These are phyloP conservation scores for Peniophora sp. DNA, from an alignment of 1,284 basidiomycete species.

Conservation along the genomic window DNA sequence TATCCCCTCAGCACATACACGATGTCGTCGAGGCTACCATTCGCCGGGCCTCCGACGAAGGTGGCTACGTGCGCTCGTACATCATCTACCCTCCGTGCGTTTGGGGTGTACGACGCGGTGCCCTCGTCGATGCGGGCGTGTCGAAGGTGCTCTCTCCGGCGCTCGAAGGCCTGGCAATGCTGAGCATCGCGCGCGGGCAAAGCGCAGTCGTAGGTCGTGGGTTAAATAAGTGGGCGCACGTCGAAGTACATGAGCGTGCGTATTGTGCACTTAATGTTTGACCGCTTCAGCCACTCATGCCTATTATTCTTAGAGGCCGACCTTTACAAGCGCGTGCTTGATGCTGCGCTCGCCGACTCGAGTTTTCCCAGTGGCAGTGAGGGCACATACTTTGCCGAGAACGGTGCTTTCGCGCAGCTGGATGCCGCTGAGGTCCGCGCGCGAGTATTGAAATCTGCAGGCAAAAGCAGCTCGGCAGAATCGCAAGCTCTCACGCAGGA, in stretches of 20 bases:
- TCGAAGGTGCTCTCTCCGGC: constrained; percentile 37
- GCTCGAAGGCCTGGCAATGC: constrained; percentile 31
- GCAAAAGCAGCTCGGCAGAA: constrained; percentile 8
- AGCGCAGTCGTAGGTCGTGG: constrained; percentile 21
- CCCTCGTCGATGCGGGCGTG: constrained; percentile 36
- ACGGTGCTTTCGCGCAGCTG: constrained; percentile 22
- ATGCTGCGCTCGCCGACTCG: constrained; percentile 6
- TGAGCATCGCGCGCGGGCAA: constrained; percentile 21
- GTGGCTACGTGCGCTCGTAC: constrained; percentile 31
- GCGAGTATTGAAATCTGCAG: constrained; percentile 36
- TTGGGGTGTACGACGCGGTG: constrained; percentile 36
- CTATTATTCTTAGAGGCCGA: constrained; percentile 7
- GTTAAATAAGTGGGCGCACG: constrained; percentile 35
- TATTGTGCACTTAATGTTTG: neutral
- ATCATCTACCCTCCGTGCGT: constrained; percentile 41
- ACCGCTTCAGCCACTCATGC: too few relatives aligned
- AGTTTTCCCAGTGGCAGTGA: constrained; percentile 12
- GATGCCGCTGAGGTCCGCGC: constrained; percentile 29
- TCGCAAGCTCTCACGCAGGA: constrained; percentile 10
- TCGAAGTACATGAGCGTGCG: constrained; percentile 36
- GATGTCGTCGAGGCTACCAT: too few relatives aligned
- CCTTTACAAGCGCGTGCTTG: constrained; percentile 12
- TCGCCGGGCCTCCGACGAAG: too few relatives aligned
- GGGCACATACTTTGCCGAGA: constrained; percentile 16
- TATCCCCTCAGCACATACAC: too few relatives aligned